phyloP scores from a whole-genome alignment of 805 yeast species.

The Torulaspora indica region DNA sequence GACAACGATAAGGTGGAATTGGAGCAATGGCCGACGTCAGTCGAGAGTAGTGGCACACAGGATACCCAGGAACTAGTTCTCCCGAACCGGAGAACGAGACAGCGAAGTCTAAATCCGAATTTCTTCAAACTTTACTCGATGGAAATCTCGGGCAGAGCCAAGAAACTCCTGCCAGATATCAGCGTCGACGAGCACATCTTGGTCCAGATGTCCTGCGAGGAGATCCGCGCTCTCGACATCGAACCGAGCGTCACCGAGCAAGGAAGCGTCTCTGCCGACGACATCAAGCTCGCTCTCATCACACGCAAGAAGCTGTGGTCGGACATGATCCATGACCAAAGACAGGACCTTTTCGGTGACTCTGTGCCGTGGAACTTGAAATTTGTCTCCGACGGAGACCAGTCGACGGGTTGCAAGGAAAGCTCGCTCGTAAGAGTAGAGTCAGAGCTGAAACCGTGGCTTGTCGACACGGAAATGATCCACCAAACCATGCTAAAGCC shows the following conservation, averaged over 20 bases:
- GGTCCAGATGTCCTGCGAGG: constrained; percentile 19
- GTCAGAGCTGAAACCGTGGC: constrained; percentile 31
- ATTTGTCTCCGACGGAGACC: constrained; percentile 13
- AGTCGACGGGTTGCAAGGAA: constrained; percentile 6
- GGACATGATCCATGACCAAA: constrained; percentile 25
- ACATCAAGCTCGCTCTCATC: constrained; percentile 30
- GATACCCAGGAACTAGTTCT: constrained; percentile 8
- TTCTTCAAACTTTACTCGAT: constrained; percentile 32
- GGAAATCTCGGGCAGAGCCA: constrained; percentile 25
- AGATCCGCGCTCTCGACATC: constrained; percentile 23
- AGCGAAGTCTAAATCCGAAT: constrained; percentile 27
- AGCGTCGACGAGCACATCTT: constrained; percentile 31
- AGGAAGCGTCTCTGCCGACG: constrained; percentile 19
- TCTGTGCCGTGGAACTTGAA: constrained; percentile 26
- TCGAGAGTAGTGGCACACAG: neutral
- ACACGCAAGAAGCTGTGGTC: constrained; percentile 34
- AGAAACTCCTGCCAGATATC: constrained; percentile 29
- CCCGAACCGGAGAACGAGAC: constrained; percentile 29
- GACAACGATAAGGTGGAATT: constrained; percentile 21
- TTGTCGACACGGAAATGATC: constrained; percentile 7
- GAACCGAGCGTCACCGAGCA: constrained; percentile 12
- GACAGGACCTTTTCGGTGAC: constrained; percentile 33
- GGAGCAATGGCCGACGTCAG: constrained; percentile 29
- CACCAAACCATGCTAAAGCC: constrained; percentile 27
- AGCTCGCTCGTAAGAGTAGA: constrained; percentile 26